Evolutionary conservation across 139 green algal genomes (phyloP), one percentile per base, ranked within the genome.

Genomic region (Volvox reticuliferus): DNA sequence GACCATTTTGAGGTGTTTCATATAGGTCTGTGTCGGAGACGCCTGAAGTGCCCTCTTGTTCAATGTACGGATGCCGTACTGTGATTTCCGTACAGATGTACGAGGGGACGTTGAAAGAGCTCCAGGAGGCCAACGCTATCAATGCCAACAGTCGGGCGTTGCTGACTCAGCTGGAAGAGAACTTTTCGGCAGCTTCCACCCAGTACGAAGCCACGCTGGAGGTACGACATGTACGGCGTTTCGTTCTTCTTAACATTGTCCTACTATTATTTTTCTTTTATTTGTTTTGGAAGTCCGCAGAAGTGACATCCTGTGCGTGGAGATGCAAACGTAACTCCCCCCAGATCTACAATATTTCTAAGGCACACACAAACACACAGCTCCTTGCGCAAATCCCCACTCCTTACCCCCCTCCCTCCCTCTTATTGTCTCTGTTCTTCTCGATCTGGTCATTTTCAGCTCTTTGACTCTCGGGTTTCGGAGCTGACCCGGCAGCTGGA

Each of bases 171-270:
- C 76, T 91, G 75, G 87, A 91, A 77, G 76, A 91, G 76, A 91
- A 91, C 87, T 91, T 91, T 32, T 65, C 76, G 17, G 87, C 87
- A 14, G 87, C 87, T 20, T 61, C 24, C 75, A 55, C 24, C 21
- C 87, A 91, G 76, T 91, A 91, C 87, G 87, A 91, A 63, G 75
- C 76, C 0, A 91, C 87, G 14, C 76, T 91, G 33, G 32, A 86
- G 87, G 87, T 91, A 73, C 65, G 65, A 73, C 65, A 28, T 16
- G 62, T 69, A 69, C 62, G 62, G 62, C 17, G 69, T 14, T 79
- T 79, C 16, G 44, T 55, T 55, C 44, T 5, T 55, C 44, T 55
- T 9, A 55, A 55, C 5, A 14, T 55, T 55, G 44, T 55, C 9
- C 9, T 55, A 9, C 9, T 55, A n/a, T n/a, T n/a, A n/a, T 9